These are phyloP conservation scores for Galerina sulciceps DNA, from an alignment of 768 basidiomycete species.

Conservation along the genomic window DNA sequence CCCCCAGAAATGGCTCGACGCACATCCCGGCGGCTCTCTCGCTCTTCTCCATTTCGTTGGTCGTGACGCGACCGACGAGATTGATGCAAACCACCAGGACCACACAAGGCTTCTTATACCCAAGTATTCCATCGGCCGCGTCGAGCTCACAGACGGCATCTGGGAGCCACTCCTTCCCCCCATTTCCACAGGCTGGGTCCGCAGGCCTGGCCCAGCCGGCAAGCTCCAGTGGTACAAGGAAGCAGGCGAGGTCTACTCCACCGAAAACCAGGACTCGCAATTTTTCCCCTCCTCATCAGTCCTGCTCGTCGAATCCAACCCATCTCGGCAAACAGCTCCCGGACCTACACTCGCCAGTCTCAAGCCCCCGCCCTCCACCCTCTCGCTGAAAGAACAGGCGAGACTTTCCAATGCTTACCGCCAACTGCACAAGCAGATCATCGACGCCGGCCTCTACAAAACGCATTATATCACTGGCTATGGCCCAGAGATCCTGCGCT, in stretches of 20 bases:
- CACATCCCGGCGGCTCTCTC: conserved; percentile 89
- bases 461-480: conserved; percentile 87
- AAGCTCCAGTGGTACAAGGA: conserved; percentile 66
- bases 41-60: conserved; percentile 95
- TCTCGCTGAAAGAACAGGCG: conserved; percentile 63
- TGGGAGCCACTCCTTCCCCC: conserved; percentile 89
- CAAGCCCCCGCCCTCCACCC: conserved; percentile 51
- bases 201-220: conserved; percentile 41
- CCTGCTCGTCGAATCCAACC: conserved; percentile 59
- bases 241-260: conserved; percentile 47
- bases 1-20: conserved; percentile 75
- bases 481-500: conserved; percentile 86
- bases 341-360: conserved; percentile 52
- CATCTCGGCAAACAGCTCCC: conserved; percentile 17
- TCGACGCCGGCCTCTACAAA: conserved; percentile 81
- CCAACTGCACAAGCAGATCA: conserved; percentile 73
- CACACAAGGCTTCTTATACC: conserved; percentile 58
- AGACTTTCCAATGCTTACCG: conserved; percentile 81
- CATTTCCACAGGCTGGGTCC: conserved; percentile 82
- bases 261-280: conserved; percentile 30
- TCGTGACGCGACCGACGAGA: conserved; percentile 93
- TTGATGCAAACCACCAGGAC: conserved; percentile 86
- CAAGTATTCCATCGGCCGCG: conserved; percentile 71
- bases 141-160: conserved; percentile 57
- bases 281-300: conserved; percentile 52